phyloP scores from a whole-genome alignment of 345 rosid species.

The Boechera stricta region DNA sequence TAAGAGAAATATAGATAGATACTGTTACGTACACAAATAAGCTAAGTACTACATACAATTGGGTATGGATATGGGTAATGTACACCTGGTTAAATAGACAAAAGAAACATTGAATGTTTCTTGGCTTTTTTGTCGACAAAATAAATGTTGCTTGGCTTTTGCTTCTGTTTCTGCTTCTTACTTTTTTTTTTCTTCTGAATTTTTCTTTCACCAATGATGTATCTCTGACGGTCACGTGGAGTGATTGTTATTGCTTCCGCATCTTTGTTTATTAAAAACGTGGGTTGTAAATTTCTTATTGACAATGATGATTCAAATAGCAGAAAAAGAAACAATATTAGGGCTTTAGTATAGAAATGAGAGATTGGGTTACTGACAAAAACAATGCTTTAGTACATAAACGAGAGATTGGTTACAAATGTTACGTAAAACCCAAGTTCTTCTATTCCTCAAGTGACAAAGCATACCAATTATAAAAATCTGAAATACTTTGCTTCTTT shows the following conservation, averaged over 20 bases:
- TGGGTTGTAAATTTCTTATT: not conserved
- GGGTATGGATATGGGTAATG: not conserved
- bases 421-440: not conserved
- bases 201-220: slow-evolving; percentile 2
- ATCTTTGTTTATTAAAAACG: not conserved
- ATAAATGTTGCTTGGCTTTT: slow-evolving; percentile 20
- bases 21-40: slow-evolving; percentile 12
- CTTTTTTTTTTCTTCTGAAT: not conserved
- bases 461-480: not conserved
- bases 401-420: not conserved
- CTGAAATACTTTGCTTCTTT: not conserved
- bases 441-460: not conserved
- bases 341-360: not conserved
- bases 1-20: slow-evolving; percentile 6
- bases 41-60: not conserved
- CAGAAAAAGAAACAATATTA: not conserved
- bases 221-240: not conserved
- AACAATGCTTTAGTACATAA: not conserved
- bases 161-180: not conserved
- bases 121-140: slow-evolving; percentile 14
- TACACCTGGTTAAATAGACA: slow-evolving; percentile 14
- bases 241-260: not conserved
- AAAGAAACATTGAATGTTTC: slow-evolving; percentile 25
- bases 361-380: not conserved
- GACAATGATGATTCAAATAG: not conserved